Evolutionary conservation across 352 stramenopile species (phyloP).

Genomic region (Phytophthora ramorum): DNA sequence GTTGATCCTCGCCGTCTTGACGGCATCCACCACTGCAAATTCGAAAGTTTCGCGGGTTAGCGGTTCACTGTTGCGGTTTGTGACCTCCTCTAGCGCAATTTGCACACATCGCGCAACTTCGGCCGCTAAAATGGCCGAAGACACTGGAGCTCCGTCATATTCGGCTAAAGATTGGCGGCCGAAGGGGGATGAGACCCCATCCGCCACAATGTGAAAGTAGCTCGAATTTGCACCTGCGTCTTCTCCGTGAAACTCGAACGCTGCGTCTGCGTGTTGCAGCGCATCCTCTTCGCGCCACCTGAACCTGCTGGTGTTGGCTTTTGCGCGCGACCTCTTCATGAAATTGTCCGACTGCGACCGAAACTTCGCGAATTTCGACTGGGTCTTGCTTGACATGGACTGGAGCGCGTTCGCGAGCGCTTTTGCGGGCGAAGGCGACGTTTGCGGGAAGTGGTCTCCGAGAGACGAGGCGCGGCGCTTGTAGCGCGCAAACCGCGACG

Average conservation of each 20-base stretch:
- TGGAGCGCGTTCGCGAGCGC: constrained; percentile 55
- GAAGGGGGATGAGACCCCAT: constrained; percentile 77
- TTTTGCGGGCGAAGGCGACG: constrained; percentile 37
- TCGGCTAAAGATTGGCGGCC: constrained; percentile 37
- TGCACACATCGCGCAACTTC: constrained; percentile 65
- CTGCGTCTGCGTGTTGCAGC: constrained; percentile 52
- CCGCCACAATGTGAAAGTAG: constrained; percentile 84
- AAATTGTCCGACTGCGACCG: constrained; percentile 53
- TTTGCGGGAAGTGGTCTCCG: constrained; percentile 47
- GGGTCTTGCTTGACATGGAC: constrained; percentile 44
- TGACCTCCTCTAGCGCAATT: constrained; percentile 60
- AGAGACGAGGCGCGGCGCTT: constrained; percentile 68
- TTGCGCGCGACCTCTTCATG: constrained; percentile 34
- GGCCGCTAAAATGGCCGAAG: constrained; percentile 61
- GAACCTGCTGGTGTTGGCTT: constrained; percentile 11
- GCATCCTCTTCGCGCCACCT: constrained; percentile 37
- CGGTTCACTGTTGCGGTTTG: constrained; percentile 51
- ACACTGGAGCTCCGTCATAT: constrained; percentile 45
- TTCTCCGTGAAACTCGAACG: constrained; percentile 72
- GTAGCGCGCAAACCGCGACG: constrained; percentile 21
- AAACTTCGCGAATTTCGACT: constrained; percentile 48
- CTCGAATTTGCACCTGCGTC: constrained; percentile 59
- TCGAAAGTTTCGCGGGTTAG: constrained; percentile 57
- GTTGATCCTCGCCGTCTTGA: constrained; percentile 63
- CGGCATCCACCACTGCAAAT: constrained; percentile 53